phyloP scores from a whole-genome alignment of 2,329 filamentous ascomycete species.

The Monascus ruber region DNA sequence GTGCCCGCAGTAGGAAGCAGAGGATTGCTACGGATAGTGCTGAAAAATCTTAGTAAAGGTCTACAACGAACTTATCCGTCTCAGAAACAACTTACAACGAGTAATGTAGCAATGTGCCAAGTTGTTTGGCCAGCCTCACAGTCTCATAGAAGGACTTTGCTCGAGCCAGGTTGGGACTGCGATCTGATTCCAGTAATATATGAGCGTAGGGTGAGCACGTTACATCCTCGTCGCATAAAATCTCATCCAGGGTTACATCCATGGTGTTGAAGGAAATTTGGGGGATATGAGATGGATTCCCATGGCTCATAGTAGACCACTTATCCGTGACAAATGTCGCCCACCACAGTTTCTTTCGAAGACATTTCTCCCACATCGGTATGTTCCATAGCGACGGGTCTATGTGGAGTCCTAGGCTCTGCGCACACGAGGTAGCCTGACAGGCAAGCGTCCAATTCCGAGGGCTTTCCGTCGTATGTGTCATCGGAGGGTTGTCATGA shows the following conservation, averaged over 20 bases:
- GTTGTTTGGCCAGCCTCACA: slow-evolving; percentile 7
- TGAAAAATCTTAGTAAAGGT: background rate
- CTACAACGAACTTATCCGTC: background rate
- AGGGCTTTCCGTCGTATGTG: slow-evolving; percentile 38
- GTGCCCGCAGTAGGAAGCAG: background rate
- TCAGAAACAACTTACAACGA: slow-evolving; percentile 4
- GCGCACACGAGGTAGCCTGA: slow-evolving; percentile 35
- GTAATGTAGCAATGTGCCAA: slow-evolving; percentile 6
- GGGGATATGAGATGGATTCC: slow-evolving; percentile 37
- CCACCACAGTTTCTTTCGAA: slow-evolving; percentile 39
- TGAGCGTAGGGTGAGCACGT: slow-evolving; percentile 25
- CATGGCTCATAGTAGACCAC: slow-evolving; percentile 38
- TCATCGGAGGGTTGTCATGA: slow-evolving; percentile 35
- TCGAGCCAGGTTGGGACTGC: slow-evolving; percentile 17
- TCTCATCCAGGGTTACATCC: slow-evolving; percentile 30
- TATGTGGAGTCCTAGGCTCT: slow-evolving; percentile 37
- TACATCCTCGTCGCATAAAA: slow-evolving; percentile 35
- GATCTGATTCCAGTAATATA: slow-evolving; percentile 20
- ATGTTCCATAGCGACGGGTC: slow-evolving; percentile 35
- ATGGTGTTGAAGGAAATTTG: slow-evolving; percentile 31
- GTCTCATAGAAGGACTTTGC: slow-evolving; percentile 28
- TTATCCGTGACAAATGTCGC: slow-evolving; percentile 32
- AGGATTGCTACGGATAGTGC: background rate
- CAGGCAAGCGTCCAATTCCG: slow-evolving; percentile 35
- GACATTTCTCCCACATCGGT: slow-evolving; percentile 26